Conservation (phyloP, 129 eudicot genomes). For the Heracleum sosnowskyi region DNA sequence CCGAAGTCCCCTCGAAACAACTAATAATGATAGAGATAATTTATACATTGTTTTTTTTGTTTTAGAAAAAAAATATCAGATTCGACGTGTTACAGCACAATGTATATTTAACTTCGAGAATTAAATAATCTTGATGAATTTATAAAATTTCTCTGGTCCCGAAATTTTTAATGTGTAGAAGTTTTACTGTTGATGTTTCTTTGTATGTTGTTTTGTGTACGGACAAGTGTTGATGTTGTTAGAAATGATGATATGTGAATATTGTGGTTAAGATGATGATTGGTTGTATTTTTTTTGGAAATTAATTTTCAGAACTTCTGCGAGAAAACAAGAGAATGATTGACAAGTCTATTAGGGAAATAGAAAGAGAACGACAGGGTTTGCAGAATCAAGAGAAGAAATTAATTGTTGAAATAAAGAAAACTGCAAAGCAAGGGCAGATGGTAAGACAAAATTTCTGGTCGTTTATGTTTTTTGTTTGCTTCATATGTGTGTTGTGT, state of each 20-base stretch:
- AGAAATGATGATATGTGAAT: not conserved
- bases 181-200: not conserved
- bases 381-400: slow-evolving; percentile 91
- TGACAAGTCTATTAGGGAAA: slow-evolving; percentile 85
- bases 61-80: too few relatives aligned
- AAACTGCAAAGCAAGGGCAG: slow-evolving; percentile 95
- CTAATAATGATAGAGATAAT: too few relatives aligned
- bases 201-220: not conserved
- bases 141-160: not conserved
- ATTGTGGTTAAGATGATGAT: not conserved
- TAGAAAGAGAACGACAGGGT: slow-evolving; percentile 89
- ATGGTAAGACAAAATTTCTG: slow-evolving; percentile 41
- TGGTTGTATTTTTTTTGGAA: not conserved
- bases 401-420: slow-evolving; percentile 76
- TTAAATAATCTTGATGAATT: too few relatives aligned
- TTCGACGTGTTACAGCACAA: too few relatives aligned
- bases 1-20: not conserved
- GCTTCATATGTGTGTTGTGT: not conserved
- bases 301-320: slow-evolving; percentile 57
- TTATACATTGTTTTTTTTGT: too few relatives aligned
- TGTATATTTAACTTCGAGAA: not conserved
- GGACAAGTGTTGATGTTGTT: not conserved
- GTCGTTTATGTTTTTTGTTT: not conserved
- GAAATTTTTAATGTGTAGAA: not conserved
- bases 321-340: slow-evolving; percentile 96